A percentile compares a stretch with the other conserved stretches of the same genome.
These are phyloP conservation scores for Amoeboaphelidium protococcarum DNA, from an alignment of 371 early-diverging fungal genomes.

Conservation along the genomic window DNA sequence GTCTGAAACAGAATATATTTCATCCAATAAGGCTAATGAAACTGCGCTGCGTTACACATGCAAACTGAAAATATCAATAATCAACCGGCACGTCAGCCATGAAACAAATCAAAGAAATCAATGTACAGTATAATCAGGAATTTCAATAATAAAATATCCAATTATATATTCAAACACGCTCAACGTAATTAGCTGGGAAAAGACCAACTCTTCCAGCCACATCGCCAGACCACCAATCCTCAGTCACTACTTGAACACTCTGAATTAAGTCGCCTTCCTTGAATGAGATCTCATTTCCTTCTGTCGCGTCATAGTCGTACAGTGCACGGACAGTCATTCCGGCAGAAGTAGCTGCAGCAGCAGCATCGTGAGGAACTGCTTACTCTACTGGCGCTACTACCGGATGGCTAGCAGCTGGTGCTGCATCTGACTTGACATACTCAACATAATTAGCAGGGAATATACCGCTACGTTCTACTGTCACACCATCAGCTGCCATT, in stretches of 20 bases:
- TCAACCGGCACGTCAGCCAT: too few species aligned
- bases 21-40: too few species aligned
- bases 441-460: conserved; percentile 39
- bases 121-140: too few species aligned
- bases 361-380: not conserved
- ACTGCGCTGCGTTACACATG: too few species aligned
- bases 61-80: too few species aligned
- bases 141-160: too few species aligned
- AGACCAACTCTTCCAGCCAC: conserved; percentile 46
- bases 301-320: conserved; percentile 36
- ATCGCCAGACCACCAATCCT: conserved; percentile 56
- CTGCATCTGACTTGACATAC: not conserved
- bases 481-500: conserved; percentile 10
- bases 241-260: conserved; percentile 47
- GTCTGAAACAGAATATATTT: too few species aligned
- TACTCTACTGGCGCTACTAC: not conserved
- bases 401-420: not conserved
- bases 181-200: conserved; percentile 39
- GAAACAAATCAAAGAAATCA: too few species aligned
- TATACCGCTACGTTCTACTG: conserved; percentile 28
- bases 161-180: too few species aligned
- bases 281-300: conserved; percentile 68
- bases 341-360: not conserved
- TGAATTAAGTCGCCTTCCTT: conserved; percentile 38
- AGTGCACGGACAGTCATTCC: not conserved